Evolutionary conservation across 1,284 basidiomycete genomes (phyloP), one percentile per base, ranked within the genome.

Genomic region (Austroboletus niveus): DNA sequence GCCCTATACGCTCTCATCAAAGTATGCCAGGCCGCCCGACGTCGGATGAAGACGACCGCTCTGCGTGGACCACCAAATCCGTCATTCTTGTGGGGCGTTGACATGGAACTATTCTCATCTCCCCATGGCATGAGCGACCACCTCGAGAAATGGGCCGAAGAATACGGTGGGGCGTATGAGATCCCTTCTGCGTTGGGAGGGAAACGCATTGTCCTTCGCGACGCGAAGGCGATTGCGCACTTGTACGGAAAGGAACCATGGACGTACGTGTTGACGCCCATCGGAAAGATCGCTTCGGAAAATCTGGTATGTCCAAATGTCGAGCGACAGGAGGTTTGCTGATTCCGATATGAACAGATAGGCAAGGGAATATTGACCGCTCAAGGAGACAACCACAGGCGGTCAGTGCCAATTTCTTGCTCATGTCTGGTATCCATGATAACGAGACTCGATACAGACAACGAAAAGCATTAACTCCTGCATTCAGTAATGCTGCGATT

Each of bases 211-310:
- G 61, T 80, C 4, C 65, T 85, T 10, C 72, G 72, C 39, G 83
- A 85, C 56, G 77, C 80, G 0, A 81, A 77, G 57, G 82, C 82
- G 0, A 66, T 79, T 31, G 66, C 74, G 0, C 79, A 84, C 54
- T 75, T 81, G 49, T 80, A 77, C 53, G 68, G 72, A 0, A 72
- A 69, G 49, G 81, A 82, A 47, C 22, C 22, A 24, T 24, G 76
- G 79, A 0, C 74, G 70, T 54, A 56, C 55, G 12, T 66, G 60
- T 20, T 10, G 45, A 24, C 22, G 22, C 4, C 30, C 42, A 5
- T 29, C 5, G 14, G 22, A 31, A 24, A 49, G 42, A 20, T 49
- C 4, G 48, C 24, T 2, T 50, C 52, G 10, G 62, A 59, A 34
- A 42, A 12, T 2, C 0, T 49, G 2, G 64, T 62, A 20, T 51